Evolutionary conservation across 192 early-diverging fungal genomes (phyloP).

Genomic region (Backusella westeae): DNA sequence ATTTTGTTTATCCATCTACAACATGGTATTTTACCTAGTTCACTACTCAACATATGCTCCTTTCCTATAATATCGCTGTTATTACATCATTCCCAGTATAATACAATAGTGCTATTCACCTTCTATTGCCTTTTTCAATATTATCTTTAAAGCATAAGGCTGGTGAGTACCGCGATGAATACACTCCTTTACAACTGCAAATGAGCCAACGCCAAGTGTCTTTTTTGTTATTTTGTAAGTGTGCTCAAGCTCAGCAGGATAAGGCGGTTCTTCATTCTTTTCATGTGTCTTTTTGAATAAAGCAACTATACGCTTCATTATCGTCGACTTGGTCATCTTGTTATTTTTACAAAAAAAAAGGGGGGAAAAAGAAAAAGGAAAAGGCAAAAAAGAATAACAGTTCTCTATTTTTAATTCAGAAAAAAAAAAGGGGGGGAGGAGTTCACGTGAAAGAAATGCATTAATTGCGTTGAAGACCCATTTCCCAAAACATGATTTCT

Average conservation of each 20-base stretch:
- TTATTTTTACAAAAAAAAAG: not conserved
- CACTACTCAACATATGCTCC: constrained; percentile 60
- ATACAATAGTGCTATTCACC: constrained; percentile 19
- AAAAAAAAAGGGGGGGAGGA: not conserved
- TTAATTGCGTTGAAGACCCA: constrained; percentile 33
- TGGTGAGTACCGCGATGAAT: constrained; percentile 51
- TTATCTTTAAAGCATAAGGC: constrained; percentile 75
- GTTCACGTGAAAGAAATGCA: not conserved
- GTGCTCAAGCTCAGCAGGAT: constrained; percentile 27
- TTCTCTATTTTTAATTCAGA: not conserved
- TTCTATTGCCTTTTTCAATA: constrained; percentile 57
- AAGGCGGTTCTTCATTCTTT: constrained; percentile 24
- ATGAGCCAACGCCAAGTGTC: constrained; percentile 48
- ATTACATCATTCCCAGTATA: not conserved
- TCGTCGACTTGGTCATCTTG: constrained; percentile 28
- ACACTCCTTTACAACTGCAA: constrained; percentile 69
- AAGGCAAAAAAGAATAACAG: not conserved
- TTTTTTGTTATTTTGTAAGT: constrained; percentile 46
- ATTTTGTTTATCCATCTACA: not conserved
- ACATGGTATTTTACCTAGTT: constrained; percentile 42
- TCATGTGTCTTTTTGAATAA: constrained; percentile 42
- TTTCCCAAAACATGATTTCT: constrained; percentile 80
- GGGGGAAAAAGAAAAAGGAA: not conserved
- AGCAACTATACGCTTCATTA: constrained; percentile 37
- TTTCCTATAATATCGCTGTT: constrained; percentile 39